phyloP scores from a whole-genome alignment of 2,329 filamentous ascomycete genomes.

The Didymosphaeria variabile region DNA sequence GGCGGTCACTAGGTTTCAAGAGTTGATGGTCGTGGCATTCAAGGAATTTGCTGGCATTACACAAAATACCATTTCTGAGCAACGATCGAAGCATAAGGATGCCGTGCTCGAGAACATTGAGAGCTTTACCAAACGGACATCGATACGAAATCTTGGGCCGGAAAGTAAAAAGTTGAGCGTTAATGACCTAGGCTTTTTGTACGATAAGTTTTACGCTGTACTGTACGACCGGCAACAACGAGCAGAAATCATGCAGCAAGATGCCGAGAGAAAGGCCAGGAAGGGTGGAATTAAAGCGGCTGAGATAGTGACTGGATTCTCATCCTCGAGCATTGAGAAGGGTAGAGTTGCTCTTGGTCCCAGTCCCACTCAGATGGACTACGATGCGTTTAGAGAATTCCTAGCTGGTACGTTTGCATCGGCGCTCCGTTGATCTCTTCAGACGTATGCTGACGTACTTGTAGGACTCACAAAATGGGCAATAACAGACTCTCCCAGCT shows the following conservation, averaged over 20 bases:
- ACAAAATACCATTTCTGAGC: slow-evolving; percentile 87
- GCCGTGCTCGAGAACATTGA: slow-evolving; percentile 95
- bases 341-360: slow-evolving; percentile 88
- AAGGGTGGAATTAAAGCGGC: slow-evolving; percentile 65
- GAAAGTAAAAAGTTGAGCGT: slow-evolving; percentile 90
- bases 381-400: slow-evolving; percentile 94
- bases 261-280: slow-evolving; percentile 73
- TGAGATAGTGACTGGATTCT: slow-evolving; percentile 58
- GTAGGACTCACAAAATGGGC: slow-evolving; percentile 87
- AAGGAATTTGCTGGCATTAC: slow-evolving; percentile 98
- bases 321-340: slow-evolving; percentile 71
- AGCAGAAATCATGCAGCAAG: slow-evolving; percentile 72
- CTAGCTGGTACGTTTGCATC: slow-evolving; percentile 65
- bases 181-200: slow-evolving; percentile 87
- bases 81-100: slow-evolving; percentile 91
- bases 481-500: slow-evolving; percentile 80
- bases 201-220: slow-evolving; percentile 92
- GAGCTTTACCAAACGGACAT: slow-evolving; percentile 95
- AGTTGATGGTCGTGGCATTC: slow-evolving; percentile 98
- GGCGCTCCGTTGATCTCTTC: not conserved
- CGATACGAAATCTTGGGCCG: slow-evolving; percentile 92
- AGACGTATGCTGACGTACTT: slow-evolving; percentile 17
- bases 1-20: slow-evolving; percentile 94
- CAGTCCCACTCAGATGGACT: slow-evolving; percentile 95
- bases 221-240: slow-evolving; percentile 92